Base-by-base conservation (phyloP, 108 stramenopile species). In the Pseudonitzschia delicatissima region DNA sequence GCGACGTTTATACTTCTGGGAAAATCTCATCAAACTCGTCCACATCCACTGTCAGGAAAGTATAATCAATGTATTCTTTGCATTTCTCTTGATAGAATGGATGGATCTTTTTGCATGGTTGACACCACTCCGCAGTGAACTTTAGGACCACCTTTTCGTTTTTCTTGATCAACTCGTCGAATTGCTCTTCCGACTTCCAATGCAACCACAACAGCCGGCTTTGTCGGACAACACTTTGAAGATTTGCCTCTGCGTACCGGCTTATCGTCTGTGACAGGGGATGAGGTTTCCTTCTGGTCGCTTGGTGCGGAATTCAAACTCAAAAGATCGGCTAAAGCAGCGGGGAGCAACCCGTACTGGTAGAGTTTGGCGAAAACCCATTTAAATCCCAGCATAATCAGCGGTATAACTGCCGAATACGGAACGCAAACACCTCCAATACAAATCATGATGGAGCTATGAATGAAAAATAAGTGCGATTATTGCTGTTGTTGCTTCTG, bases 41-140 rank as follows among this genome's bases (percentile, higher is more conserved):
- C 2, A 89, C 95, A 70, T 94, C 92, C 0, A 93, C 74, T 27
- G 63, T 68, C 0, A 78, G 61, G 52, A 87, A 79, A 53, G 20
- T 37, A 4, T 32, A 34, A 2, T 40, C 32, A 0, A 39, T 45
- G 39, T 82, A 57, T 48, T 71, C 55, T 12, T 76, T 47, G 12
- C 84, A 77, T n/a, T 87, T 49, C 29, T 73, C 37, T 33, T 76
- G 58, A 62, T 79, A 90, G 57, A 81, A 51, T 4, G 91, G 87
- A 27, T 82, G 80, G 62, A 96, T 89, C 27, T 62, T 61, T 55
- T 87, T 74, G 71, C 95, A 96, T 9, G 95, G 95, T 50, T 80
- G 73, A 63, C 95, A 96, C 95, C 95, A 96, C 11, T 40, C 67
- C 18, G 94, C 94, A 5, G 95, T 96, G 57, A 93, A 92, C 71